A percentile compares a stretch with the other conserved stretches of the same genome.
Evolutionary conservation across 2,329 filamentous ascomycete species (phyloP).

Genomic region (Acephala macrosclerotiorum): DNA sequence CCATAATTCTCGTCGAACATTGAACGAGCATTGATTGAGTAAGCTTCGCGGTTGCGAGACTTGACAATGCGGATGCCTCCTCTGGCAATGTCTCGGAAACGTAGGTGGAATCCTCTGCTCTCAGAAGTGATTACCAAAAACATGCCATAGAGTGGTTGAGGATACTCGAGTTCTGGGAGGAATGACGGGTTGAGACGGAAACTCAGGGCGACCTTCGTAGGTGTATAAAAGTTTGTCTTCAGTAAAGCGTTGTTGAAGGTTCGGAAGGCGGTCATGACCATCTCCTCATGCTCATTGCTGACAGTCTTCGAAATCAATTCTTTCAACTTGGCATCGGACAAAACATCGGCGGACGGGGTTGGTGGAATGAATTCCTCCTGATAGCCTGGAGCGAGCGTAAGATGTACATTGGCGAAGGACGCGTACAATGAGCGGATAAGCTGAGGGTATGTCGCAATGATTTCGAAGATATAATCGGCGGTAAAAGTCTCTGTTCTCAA

Average conservation of each 20-base stretch:
- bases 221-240: constrained; percentile 95
- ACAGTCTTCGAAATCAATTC: constrained; percentile 81
- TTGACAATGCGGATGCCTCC: constrained; percentile 99
- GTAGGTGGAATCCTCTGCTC: constrained; percentile 95
- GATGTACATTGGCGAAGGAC: constrained; percentile 89
- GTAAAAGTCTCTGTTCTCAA: constrained; percentile 97
- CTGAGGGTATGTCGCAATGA: constrained; percentile 88
- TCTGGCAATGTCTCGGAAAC: constrained; percentile 95
- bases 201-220: constrained; percentile 96
- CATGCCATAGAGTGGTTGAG: constrained; percentile 95
- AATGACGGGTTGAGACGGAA: constrained; percentile 93
- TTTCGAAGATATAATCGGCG: constrained; percentile 96
- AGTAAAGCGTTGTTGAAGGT: constrained; percentile 93
- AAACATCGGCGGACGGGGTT: constrained; percentile 68
- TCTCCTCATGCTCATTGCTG: constrained; percentile 92
- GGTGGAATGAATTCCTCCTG: constrained; percentile 61
- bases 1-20: constrained; percentile 99
- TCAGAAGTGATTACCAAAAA: constrained; percentile 98
- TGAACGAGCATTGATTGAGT: constrained; percentile 93
- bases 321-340: constrained; percentile 77
- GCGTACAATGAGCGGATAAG: constrained; percentile 89
- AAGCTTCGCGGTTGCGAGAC: constrained; percentile 94
- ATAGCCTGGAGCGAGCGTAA: constrained; percentile 59
- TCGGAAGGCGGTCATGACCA: constrained; percentile 97
- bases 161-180: constrained; percentile 90